phyloP scores from a whole-genome alignment of 345 rosid species.

The Hevea brasiliensis region DNA sequence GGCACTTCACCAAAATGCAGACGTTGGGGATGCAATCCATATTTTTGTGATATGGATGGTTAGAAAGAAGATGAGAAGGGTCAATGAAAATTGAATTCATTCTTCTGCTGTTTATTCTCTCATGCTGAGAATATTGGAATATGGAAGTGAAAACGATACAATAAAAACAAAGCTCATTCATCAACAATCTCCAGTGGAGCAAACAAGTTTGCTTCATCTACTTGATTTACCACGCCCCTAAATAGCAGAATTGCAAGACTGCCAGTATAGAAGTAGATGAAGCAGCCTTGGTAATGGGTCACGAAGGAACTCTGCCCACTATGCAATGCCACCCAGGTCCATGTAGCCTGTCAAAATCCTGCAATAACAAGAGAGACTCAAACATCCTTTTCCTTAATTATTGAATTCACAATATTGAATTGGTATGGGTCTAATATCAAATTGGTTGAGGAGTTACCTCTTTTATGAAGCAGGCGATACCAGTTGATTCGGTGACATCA shows the following conservation, averaged over 20 bases:
- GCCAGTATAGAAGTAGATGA: conserved; percentile 29
- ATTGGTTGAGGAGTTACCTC: conserved; percentile 15
- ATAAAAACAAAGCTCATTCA: conserved; percentile 3
- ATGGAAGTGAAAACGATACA: conserved; percentile 15
- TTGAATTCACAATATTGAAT: not conserved
- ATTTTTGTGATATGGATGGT: conserved; percentile 11
- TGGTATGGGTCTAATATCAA: not conserved
- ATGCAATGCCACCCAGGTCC: conserved; percentile 28
- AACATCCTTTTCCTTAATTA: not conserved
- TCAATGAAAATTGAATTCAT: conserved; percentile 4
- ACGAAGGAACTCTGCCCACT: conserved; percentile 30
- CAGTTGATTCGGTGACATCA: conserved; percentile 36
- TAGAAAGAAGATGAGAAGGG: not conserved
- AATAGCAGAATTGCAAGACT: conserved; percentile 29
- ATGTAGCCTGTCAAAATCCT: conserved; percentile 28
- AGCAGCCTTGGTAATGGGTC: conserved; percentile 40
- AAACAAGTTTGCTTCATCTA: conserved; percentile 13
- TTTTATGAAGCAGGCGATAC: conserved; percentile 34
- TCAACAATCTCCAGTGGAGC: conserved; percentile 16
- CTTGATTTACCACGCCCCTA: conserved; percentile 23
- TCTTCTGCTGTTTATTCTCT: conserved; percentile 15
- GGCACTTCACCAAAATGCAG: not conserved
- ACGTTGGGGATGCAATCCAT: conserved; percentile 1
- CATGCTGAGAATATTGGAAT: conserved; percentile 11
- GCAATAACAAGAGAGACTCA: conserved; percentile 4